Conservation (phyloP, 441 rosid species). For the Syzygium syzygioides region DNA sequence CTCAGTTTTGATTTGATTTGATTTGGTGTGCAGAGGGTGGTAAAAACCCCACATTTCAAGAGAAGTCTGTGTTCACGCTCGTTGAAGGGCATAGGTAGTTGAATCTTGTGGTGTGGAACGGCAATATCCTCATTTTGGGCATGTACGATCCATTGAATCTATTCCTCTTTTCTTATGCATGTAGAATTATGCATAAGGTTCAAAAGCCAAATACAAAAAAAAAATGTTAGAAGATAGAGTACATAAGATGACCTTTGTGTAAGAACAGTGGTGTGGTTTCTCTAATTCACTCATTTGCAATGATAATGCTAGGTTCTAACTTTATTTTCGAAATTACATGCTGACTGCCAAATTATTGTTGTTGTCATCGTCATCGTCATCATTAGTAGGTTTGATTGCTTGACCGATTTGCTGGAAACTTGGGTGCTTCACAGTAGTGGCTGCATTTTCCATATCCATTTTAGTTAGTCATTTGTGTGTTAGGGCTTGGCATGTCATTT, state of each 20-base stretch:
- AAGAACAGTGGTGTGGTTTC: too few species aligned
- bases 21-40: neutral
- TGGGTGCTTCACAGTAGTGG: accelerated
- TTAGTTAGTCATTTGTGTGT: too few species aligned
- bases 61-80: neutral
- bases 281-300: neutral
- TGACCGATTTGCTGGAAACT: neutral
- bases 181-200: neutral
- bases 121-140: too few species aligned
- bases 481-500: too few species aligned
- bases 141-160: neutral
- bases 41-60: neutral
- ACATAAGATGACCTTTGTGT: too few species aligned
- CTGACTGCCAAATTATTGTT: neutral
- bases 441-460: neutral
- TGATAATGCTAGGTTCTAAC: too few species aligned
- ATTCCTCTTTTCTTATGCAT: neutral
- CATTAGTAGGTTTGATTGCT: too few species aligned
- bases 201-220: neutral
- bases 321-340: too few species aligned
- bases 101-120: too few species aligned
- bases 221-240: accelerated
- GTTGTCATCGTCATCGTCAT: accelerated
- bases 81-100: too few species aligned
- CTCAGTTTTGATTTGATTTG: too few species aligned